Evolutionary conservation across 768 basidiomycete species (phyloP), one percentile per base, ranked within the genome.

Genomic region (Goffeauzyma gilvescens): DNA sequence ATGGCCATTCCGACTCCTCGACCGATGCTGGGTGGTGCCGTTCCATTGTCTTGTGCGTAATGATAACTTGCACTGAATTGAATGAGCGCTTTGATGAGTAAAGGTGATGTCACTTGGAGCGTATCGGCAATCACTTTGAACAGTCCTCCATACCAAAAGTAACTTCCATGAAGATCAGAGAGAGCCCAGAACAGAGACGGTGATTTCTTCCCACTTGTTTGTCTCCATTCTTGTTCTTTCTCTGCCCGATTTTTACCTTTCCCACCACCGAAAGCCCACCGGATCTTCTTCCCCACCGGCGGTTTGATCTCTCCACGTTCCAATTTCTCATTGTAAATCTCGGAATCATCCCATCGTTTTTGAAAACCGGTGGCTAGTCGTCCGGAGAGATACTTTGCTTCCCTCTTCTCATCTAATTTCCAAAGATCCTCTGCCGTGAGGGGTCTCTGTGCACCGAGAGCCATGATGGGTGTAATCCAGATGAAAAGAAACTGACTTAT

Each of bases 391-490:
- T 65, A 54, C 1, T 67, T 70, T 0, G 84, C 71, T 2, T 72
- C 68, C 20, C 75, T 72, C 17, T 72, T 59, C 27, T 75, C 72
- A 45, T 75, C 75, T 20, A 87, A 73, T 60, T 75, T 79, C 69
- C 78, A 87, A 3, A 89, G 68, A 62, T 89, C 85, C 0, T 78
- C 64, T 0, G 76, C 75, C 54, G 85, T 79, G 2, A 90, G 69
- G 1, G 85, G 81, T 6, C 85, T 72, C 6, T 74, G 71, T 55
- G 84, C 85, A 6, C 85, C 85, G 9, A 85, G 66, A 5, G 60
- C 57, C 49, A 89, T 69, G 18, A 87, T 62, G 2, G 74, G 72
- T 2, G 75, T 75, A 15, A 87, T 69, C 84, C 85, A 87, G 32
- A 63, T 61, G 50, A 85, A 89, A 24, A 74, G 76, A 3, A 84